A percentile compares a stretch with the other conserved stretches of the same genome.
Evolutionary conservation across 495 filamentous ascomycete species (phyloP).

Genomic region (Penicillium manginii): DNA sequence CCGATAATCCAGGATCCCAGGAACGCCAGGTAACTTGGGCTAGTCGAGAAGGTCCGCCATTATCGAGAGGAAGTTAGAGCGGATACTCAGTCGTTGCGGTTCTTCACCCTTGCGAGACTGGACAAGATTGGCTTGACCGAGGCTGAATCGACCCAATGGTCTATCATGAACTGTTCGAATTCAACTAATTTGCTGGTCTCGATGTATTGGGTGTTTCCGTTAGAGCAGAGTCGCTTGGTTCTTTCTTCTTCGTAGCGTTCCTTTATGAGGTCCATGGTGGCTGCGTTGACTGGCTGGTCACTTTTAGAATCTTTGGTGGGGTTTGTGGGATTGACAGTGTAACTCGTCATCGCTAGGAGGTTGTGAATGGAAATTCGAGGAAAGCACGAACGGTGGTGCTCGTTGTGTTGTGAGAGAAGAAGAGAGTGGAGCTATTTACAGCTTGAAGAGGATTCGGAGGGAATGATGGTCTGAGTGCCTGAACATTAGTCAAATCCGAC

Average conservation of each 20-base stretch:
- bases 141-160: slow-evolving; percentile 51
- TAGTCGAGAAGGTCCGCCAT: slow-evolving; percentile 18
- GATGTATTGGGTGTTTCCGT: slow-evolving; percentile 47
- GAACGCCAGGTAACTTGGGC: slow-evolving; percentile 33
- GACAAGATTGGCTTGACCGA: slow-evolving; percentile 14
- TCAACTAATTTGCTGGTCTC: slow-evolving; percentile 22
- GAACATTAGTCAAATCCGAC: too few relatives aligned
- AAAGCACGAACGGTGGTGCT: too few relatives aligned
- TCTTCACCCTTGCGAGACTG: neutral
- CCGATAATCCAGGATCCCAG: slow-evolving; percentile 21
- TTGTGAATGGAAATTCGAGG: too few relatives aligned
- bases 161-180: slow-evolving; percentile 37
- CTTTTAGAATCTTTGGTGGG: neutral
- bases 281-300: too few relatives aligned
- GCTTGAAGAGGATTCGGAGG: too few relatives aligned
- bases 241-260: slow-evolving; percentile 47
- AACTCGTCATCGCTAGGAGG: too few relatives aligned
- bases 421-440: too few relatives aligned
- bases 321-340: neutral
- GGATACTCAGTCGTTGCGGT: neutral
- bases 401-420: too few relatives aligned
- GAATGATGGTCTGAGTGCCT: too few relatives aligned
- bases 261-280: neutral
- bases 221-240: slow-evolving; percentile 47
- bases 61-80: slow-evolving; percentile 25